Base-by-base conservation (phyloP, 306 rosid genomes). In the Cicer judaicum region DNA sequence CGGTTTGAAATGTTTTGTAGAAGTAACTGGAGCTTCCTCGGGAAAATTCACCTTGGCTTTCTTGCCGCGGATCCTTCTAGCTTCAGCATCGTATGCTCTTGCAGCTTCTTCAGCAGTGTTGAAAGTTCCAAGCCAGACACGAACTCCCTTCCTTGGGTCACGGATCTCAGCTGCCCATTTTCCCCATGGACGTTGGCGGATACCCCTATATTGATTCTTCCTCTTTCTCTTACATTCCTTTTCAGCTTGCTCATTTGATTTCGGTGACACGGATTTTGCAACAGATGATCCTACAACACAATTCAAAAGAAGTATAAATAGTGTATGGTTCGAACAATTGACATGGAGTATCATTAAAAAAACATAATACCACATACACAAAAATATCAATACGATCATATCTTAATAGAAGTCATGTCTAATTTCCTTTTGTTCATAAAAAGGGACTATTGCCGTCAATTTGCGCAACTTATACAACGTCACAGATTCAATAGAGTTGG, bases 131-230 rank as follows among this genome's bases (percentile, higher is more conserved):
- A 94, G 97, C 99, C 99, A 94, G 13, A 94, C 99, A 18, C 99
- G 93, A 39, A 92, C 96, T 16, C 99, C 99, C 85, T 94, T 94
- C 82, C 92, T 86, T 6, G 99, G 99, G 77, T 94, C 99, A 0
- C 99, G 89, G 71, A 91, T 94, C 87, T 94, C 99, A 18, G 99
- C 99, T 15, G 99, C 99, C 99, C 99, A 94, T 81, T 94, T 94
- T 12, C 98, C 98, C 98, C 98, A 94, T 36, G 98, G 97, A 34
- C 98, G 97, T 77, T 94, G 98, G 12, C 98, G 91, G 79, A 94
- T 90, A 60, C 99, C 99, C 69, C 99, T 64, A 47, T 81, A 94
- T 78, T 92, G 95, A 39, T 94, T 94, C 86, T 92, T 94, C 85
- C 96, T 85, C 88, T 87, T 90, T 52, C 96, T 87, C 78, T 85